Base-by-base conservation (phyloP, 371 early-diverging fungal genomes). In the Mortierella sp. region DNA sequence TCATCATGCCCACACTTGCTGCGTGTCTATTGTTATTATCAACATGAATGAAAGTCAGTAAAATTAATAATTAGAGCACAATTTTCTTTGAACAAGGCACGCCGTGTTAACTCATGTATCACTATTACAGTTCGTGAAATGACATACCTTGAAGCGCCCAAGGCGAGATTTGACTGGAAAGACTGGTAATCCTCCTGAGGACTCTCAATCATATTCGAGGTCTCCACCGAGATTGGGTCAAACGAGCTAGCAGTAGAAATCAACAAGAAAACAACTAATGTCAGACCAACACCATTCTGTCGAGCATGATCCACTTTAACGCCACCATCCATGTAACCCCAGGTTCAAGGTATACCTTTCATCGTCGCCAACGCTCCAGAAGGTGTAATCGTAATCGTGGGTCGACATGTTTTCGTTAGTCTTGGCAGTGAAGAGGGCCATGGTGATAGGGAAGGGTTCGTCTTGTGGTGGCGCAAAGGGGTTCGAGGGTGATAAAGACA, bases 111-210 rank as follows among this genome's bases (percentile, higher is more conserved):
- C 14, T 50, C 31, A 7, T 7, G 8, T 6, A 31, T 2, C 28
- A 31, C 13, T 6, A 16, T 16, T 6, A 5, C 28, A 0, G 21
- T 26, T 57, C 10, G 7, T 7, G 1, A 7, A 31, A 4, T 19
- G 38, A 10, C 34, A 31, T 73, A 80, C 80, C 82, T 72, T 54
- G 86, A 77, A 16, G 79, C 80, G 5, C 77, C 80, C 3, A 55
- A 19, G 14, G 86, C 86, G 10, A 85, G 73, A 55, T 85, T 85
- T 42, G 86, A 85, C 75, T 85, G 86, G 65, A 85, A 85, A 8
- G 86, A 81, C 31, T 85, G 86, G 26, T 85, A 85, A 24, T 85
- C 86, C 38, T 85, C 86, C 42, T 85, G 86, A 24, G 86, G 86
- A 65, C 86, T 85, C 68, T 85, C 86, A 14, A 85, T 77, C 86